Conservation (phyloP, 306 rosid genomes). For the Astragalus glycyphyllos region DNA sequence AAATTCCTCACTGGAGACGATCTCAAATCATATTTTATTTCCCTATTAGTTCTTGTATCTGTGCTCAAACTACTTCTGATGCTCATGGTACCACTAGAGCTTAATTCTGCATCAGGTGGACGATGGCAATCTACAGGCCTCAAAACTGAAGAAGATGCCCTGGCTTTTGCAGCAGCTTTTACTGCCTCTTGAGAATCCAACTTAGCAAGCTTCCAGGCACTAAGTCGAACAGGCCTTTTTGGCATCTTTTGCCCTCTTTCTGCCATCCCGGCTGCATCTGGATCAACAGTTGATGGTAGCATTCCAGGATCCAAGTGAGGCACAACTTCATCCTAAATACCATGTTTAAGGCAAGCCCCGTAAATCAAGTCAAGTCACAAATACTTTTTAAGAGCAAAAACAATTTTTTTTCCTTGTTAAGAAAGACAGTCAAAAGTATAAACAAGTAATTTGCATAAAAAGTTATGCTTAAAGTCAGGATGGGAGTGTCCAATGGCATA, state of each 20-base stretch:
- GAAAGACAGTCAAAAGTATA: constrained; percentile 21
- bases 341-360: constrained; percentile 39
- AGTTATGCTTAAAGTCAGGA: constrained; percentile 3
- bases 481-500: constrained; percentile 1
- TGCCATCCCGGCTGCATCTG: constrained; percentile 81
- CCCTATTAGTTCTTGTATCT: constrained; percentile 74
- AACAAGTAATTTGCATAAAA: constrained; percentile 4
- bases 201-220: constrained; percentile 98
- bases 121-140: constrained; percentile 77
- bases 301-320: constrained; percentile 99
- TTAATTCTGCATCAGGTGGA: constrained; percentile 64
- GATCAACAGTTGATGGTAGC: constrained; percentile 96
- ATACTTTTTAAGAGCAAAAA: constrained; percentile 7
- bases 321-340: constrained; percentile 86
- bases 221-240: constrained; percentile 81
- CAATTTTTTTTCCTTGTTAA: constrained; percentile 22
- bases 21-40: constrained; percentile 65
- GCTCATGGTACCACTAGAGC: constrained; percentile 91
- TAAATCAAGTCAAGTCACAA: constrained; percentile 24
- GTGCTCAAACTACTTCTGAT: constrained; percentile 89
- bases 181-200: constrained; percentile 83
- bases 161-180: constrained; percentile 93
- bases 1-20: constrained; percentile 73
- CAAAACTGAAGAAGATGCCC: constrained; percentile 97
- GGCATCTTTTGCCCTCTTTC: constrained; percentile 76